Evolutionary conservation across 192 early-diverging fungal genomes (phyloP).

Genomic region (Coemansia sp.): DNA sequence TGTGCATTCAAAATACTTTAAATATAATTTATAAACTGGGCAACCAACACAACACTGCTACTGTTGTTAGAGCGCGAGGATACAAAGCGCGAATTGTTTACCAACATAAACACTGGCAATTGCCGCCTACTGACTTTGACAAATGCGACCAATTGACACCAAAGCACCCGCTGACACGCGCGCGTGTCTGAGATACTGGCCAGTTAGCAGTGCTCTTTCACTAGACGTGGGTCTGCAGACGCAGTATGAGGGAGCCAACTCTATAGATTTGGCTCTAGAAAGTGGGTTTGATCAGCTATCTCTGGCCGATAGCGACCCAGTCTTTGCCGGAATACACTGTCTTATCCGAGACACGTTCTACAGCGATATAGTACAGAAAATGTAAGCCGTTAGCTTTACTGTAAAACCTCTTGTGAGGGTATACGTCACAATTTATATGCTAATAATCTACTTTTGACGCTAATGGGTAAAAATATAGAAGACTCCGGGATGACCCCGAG

Average conservation of each 20-base stretch:
- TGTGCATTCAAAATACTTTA: no score
- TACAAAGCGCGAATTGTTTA: no score
- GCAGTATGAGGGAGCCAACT: slow-evolving; percentile 19
- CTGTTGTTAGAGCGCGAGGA: no score
- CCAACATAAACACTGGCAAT: not conserved
- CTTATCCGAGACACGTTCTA: slow-evolving; percentile 26
- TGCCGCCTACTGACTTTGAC: not conserved
- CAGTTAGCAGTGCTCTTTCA: slow-evolving; percentile 24
- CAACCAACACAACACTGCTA: no score
- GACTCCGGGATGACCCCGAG: not conserved
- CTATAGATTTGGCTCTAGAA: slow-evolving; percentile 21
- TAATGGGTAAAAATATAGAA: slow-evolving; percentile 3
- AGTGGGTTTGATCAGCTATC: slow-evolving; percentile 26
- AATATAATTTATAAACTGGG: no score
- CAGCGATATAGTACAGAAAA: slow-evolving; percentile 27
- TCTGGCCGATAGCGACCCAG: slow-evolving; percentile 7
- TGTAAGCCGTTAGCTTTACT: slow-evolving; percentile 23
- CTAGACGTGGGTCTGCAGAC: slow-evolving; percentile 24
- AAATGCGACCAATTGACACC: slow-evolving; percentile 40
- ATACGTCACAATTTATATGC: not conserved
- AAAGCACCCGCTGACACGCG: slow-evolving; percentile 37
- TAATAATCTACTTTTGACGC: no score
- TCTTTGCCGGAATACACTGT: slow-evolving; percentile 12
- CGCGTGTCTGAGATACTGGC: slow-evolving; percentile 47
- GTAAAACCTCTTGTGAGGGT: not conserved